These are phyloP conservation scores for Hericium rajendrae DNA, from an alignment of 768 basidiomycete genomes.

Conservation along the genomic window DNA sequence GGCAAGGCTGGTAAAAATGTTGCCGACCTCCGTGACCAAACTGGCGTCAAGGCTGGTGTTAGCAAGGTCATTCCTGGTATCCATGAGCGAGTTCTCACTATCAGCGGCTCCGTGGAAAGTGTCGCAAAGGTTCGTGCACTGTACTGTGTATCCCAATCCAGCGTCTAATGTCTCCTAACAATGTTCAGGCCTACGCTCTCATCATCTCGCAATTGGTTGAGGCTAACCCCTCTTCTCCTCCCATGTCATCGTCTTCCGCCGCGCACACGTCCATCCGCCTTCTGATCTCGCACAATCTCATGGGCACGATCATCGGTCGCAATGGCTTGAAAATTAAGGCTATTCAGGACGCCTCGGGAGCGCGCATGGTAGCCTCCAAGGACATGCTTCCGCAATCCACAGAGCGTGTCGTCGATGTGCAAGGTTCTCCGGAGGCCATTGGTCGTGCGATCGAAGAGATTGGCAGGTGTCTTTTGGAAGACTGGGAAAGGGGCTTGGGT, in stretches of 20 bases:
- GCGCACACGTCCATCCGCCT: slow-evolving; percentile 89
- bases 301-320: slow-evolving; percentile 98
- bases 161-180: slow-evolving; percentile 2
- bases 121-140: slow-evolving; percentile 68
- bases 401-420: slow-evolving; percentile 96
- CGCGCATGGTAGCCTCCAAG: slow-evolving; percentile 97
- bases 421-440: slow-evolving; percentile 88
- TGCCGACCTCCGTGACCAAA: slow-evolving; percentile 90
- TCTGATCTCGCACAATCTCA: slow-evolving; percentile 96
- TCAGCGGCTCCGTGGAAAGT: slow-evolving; percentile 85
- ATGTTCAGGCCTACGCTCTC: slow-evolving; percentile 78
- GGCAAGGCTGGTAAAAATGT: slow-evolving; percentile 97
- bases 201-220: slow-evolving; percentile 87
- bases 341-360: slow-evolving; percentile 93
- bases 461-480: slow-evolving; percentile 88
- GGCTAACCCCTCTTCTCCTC: slow-evolving; percentile 66
- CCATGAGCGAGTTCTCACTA: slow-evolving; percentile 93
- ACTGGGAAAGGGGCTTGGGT: slow-evolving; percentile 90
- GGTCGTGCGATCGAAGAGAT: slow-evolving; percentile 93
- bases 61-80: slow-evolving; percentile 97
- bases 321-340: slow-evolving; percentile 97
- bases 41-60: slow-evolving; percentile 97
- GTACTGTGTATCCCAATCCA: slow-evolving; percentile 1
- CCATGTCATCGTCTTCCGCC: slow-evolving; percentile 48
- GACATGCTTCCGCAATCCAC: slow-evolving; percentile 99